Conservation (phyloP, 768 basidiomycete species). For the Boletus barrowsii region DNA sequence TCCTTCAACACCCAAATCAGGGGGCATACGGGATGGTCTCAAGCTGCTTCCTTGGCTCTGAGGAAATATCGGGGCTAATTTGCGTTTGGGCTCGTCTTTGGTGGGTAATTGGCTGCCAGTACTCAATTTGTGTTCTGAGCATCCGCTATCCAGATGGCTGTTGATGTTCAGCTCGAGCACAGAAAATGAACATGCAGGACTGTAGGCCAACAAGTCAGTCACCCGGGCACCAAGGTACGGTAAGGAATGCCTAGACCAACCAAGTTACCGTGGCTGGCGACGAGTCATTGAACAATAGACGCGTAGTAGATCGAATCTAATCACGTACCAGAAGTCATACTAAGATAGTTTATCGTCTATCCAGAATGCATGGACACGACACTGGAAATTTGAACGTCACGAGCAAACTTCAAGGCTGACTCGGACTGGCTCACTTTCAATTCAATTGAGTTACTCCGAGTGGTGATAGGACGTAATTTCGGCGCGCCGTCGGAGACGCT, state of each 20-base stretch:
- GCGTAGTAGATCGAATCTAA: background rate
- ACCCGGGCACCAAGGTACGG: background rate
- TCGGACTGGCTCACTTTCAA: too few species aligned
- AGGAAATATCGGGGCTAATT: slow-evolving; percentile 44
- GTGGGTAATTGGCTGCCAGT: background rate
- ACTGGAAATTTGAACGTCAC: too few species aligned
- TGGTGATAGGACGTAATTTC: too few species aligned
- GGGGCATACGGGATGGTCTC: slow-evolving; percentile 5
- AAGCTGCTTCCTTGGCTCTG: slow-evolving; percentile 14
- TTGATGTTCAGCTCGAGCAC: slow-evolving; percentile 47
- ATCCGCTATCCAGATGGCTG: slow-evolving; percentile 48
- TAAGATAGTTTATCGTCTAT: background rate
- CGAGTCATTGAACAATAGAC: background rate
- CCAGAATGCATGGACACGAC: background rate
- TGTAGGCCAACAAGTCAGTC: slow-evolving; percentile 17
- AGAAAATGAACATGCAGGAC: slow-evolving; percentile 47
- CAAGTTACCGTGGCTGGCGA: slow-evolving; percentile 18
- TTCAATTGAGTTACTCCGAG: too few species aligned
- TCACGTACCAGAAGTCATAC: slow-evolving; percentile 19
- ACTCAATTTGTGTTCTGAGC: slow-evolving; percentile 25
- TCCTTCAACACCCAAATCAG: slow-evolving; percentile 6
- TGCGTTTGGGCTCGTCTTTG: slow-evolving; percentile 19
- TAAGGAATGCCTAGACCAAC: slow-evolving; percentile 15
- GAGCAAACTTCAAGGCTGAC: too few species aligned
- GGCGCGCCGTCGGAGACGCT: too few species aligned